phyloP scores from a whole-genome alignment of 768 basidiomycete genomes.

The Tulasnella sp. region DNA sequence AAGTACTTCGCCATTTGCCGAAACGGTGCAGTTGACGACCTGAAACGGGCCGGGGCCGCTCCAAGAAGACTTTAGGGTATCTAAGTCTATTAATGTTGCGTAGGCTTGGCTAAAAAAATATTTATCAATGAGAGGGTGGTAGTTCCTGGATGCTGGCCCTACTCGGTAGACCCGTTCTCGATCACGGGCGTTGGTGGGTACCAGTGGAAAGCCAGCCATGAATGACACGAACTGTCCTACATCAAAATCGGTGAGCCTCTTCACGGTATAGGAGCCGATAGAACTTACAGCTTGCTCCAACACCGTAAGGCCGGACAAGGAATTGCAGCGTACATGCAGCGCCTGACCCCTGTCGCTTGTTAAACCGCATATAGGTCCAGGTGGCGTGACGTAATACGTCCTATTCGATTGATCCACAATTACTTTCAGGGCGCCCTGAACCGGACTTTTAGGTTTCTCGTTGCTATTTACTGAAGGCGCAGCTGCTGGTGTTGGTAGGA shows the following conservation, averaged over 20 bases:
- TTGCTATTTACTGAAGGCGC: background rate
- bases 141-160: fast-evolving
- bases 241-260: background rate
- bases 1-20: background rate
- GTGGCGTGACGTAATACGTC: background rate
- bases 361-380: background rate
- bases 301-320: background rate
- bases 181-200: background rate
- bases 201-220: background rate
- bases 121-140: background rate
- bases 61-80: background rate
- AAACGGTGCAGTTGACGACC: background rate
- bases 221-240: background rate
- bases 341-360: background rate
- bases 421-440: background rate
- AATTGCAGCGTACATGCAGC: background rate
- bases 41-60: background rate
- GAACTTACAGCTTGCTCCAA: background rate
- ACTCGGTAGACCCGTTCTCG: background rate
- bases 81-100: background rate
- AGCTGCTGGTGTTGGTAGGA: background rate
- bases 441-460: background rate
- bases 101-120: background rate
- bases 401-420: background rate
- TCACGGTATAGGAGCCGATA: too few species aligned